Base-by-base conservation (phyloP, 2,329 filamentous ascomycete species). In the Colletotrichum orchidophilum region DNA sequence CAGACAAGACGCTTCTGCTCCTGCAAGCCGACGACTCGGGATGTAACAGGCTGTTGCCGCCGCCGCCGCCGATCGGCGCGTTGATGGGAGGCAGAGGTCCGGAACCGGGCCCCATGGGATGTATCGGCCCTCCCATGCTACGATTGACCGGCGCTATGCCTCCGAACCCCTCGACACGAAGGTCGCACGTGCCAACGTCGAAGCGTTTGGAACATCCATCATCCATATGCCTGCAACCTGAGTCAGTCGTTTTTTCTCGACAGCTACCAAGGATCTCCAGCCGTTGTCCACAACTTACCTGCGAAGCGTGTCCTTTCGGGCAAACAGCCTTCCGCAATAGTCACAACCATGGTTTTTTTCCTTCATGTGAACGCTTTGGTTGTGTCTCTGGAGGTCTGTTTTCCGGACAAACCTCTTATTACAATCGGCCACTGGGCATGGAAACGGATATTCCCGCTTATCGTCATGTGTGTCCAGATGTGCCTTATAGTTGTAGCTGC, bases 391-490 rank as follows among this genome's bases (percentile, higher is more conserved):
- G 27, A 97, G 86, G 79, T 97, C 95, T 1, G 94, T 95, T 81
- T 93, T 95, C 75, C 95, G 88, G 21, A 94, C 93, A 80, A 97
- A 97, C 62, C 89, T 89, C 82, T 92, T 94, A 74, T 83, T 86
- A 81, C 95, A 97, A 63, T 87, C 87, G 2, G 86, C 80, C 33
- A 90, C 83, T 1, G 83, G 83, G 80, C 95, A 97, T 1, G 87
- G 85, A 76, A 94, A 92, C 0, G 91, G 90, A 76, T 93, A 93
- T 76, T 90, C 89, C 67, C 92, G 87, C 70, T 89, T 87, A 15
- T 93, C 90, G 77, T 96, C 91, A 78, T 97, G 95, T 1, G 91
- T 95, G 77, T 95, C 92, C 87, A 95, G 88, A 79, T 97, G 95
- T 33, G 94, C 93, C 77, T 93, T 95, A 83, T 92, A 94, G 81